Evolutionary conservation across 2,329 filamentous ascomycete species (phyloP), one percentile per base, ranked within the genome.

Genomic region (Fusarium sp.): DNA sequence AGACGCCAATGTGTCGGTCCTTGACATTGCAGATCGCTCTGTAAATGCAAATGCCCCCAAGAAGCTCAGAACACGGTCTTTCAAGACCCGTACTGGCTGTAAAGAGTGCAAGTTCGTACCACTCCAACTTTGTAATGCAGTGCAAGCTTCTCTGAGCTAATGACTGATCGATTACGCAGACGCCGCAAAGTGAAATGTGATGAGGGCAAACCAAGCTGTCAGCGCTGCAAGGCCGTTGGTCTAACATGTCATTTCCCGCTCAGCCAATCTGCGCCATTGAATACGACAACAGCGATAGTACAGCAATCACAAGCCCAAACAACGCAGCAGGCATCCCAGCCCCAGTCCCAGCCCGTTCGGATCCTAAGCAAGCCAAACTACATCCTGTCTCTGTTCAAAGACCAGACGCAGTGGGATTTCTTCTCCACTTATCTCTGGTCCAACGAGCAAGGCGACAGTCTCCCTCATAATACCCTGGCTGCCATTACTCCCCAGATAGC

Each of bases 121-220:
- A n/a, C 31, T 29, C 21, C 20, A 35, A 36, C 25, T 45, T n/a
- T 35, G 31, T 17, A 17, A 17, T 13, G 6, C 6, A 4, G 14
- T 33, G 31, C 31, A 33, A 7, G 31, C 31, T 33, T n/a, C 33
- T 35, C 33, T 35, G 17, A n/a, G 25, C 46, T 66, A 41, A 51
- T 52, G 13, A 29, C 3, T 6, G 5, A 25, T 9, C 20, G 4
- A 11, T 54, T n/a, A 72, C 31, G 48, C 48, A 50, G 71, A 43
- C 64, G 67, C 25, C 69, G 71, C 11, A 72, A 67, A 47, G 59
- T 70, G 39, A 73, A 73, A 53, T 73, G 71, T 35, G 71, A 73
- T 31, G 67, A 73, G 25, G 58, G 42, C 3, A 72, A 51, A 31
- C 71, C 71, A 15, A 46, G 55, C 2, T 73, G 71, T 35, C 35